A percentile compares a stretch with the other conserved stretches of the same genome.
Evolutionary conservation across 1,139 yeast species (phyloP).

Genomic region (Nadsonia starkeyi-henricii): DNA sequence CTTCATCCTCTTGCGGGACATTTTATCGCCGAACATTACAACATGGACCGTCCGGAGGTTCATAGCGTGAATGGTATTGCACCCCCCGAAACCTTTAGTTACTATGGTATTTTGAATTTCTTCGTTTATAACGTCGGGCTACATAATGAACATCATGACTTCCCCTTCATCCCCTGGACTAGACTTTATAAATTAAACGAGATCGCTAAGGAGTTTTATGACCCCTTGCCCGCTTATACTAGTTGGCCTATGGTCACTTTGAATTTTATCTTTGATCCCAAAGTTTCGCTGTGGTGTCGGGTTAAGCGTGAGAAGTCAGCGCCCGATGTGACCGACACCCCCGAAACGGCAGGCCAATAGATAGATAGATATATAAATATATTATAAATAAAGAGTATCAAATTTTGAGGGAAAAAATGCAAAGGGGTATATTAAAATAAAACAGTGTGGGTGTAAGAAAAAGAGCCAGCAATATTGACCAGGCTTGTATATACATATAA

Average conservation of each 20-base stretch:
- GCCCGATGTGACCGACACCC: not conserved
- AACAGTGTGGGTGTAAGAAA: not conserved
- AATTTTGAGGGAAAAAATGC: not conserved
- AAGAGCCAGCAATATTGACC: not conserved
- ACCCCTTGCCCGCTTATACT: conserved; percentile 59
- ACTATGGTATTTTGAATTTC: conserved; percentile 65
- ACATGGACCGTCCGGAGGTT: conserved; percentile 36
- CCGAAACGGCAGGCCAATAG: not conserved
- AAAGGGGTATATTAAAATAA: not conserved
- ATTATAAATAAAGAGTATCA: not conserved
- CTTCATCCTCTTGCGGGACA: conserved; percentile 93
- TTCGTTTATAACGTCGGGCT: conserved; percentile 89
- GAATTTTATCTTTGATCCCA: conserved; percentile 55
- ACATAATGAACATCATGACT: conserved; percentile 91
- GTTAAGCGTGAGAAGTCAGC: conserved; percentile 40
- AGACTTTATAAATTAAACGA: conserved; percentile 49
- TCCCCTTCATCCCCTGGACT: conserved; percentile 89
- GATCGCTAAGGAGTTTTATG: conserved; percentile 71
- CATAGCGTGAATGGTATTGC: conserved; percentile 20
- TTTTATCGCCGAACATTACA: conserved; percentile 87
- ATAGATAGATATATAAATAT: not conserved
- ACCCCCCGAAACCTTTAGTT: conserved; percentile 75
- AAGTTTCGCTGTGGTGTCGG: conserved; percentile 64
- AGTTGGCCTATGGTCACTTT: conserved; percentile 71
- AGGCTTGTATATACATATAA: not conserved